Percentiles rank a stretch among this genome's conserved stretches.
Evolutionary conservation across 257 asterid genomes (phyloP).

Genomic region (Paraleonurus japonicus): DNA sequence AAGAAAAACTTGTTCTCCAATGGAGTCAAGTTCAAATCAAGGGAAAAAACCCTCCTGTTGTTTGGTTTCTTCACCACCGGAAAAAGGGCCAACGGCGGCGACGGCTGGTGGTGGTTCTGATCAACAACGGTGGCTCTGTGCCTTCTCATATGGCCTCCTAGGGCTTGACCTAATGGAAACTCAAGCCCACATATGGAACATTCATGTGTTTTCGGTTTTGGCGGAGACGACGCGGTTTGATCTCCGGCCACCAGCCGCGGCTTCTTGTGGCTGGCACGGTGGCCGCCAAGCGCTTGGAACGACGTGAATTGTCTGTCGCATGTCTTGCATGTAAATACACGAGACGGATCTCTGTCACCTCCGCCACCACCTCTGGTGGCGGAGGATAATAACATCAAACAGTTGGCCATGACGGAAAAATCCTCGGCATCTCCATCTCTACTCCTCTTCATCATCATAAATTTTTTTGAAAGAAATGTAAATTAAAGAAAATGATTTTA

Average conservation of each 20-base stretch:
- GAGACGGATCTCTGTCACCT: background rate
- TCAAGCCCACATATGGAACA: constrained; percentile 56
- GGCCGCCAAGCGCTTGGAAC: constrained; percentile 69
- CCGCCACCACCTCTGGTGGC: background rate
- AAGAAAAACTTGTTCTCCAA: constrained; percentile 41
- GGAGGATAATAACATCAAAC: constrained; percentile 38
- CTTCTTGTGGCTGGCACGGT: constrained; percentile 65
- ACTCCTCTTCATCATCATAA: constrained; percentile 23
- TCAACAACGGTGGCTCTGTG: constrained; percentile 35
- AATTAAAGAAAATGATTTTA: background rate
- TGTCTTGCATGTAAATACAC: constrained; percentile 52
- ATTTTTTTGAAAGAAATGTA: background rate
- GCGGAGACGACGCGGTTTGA: constrained; percentile 27
- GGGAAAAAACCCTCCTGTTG: constrained; percentile 37
- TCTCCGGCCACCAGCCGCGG: constrained; percentile 34
- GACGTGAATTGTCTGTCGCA: constrained; percentile 54
- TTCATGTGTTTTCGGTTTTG: constrained; percentile 51
- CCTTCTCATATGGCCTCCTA: constrained; percentile 68
- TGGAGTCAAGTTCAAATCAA: constrained; percentile 65
- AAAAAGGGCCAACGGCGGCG: constrained; percentile 21
- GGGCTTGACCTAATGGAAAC: constrained; percentile 57
- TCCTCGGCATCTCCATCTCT: constrained; percentile 24
- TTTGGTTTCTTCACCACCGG: constrained; percentile 44
- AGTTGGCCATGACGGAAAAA: constrained; percentile 39
- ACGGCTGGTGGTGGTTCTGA: constrained; percentile 1